Evolutionary conservation across 2,329 filamentous ascomycete species (phyloP), one percentile per base, ranked within the genome.

Genomic region (Stagonosporopsis vannaccii): DNA sequence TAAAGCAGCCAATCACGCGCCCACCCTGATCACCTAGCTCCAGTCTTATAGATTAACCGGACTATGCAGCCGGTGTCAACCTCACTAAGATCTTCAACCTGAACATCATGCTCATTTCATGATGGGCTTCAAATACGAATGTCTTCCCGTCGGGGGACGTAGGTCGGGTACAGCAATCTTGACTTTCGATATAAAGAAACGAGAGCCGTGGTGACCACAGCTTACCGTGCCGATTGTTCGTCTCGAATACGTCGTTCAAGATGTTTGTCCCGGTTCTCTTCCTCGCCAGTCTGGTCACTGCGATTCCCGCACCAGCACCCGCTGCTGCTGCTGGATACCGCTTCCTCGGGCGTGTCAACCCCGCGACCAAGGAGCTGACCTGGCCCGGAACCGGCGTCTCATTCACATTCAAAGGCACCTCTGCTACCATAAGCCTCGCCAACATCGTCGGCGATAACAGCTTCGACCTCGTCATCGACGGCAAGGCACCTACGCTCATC

Each of bases 371-470:
- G 41, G 74, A 80, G 61, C 67, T 80, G 19, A 79, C 76, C n/a
- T 80, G 78, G 79, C 76, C 79, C 0, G 76, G 75, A 37, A 79
- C 78, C 1, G 79, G 79, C 15, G 66, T 81, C 2, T 68, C 73
- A 0, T 80, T 80, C 52, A 70, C 68, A 1, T 80, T 80, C 58
- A 74, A 65, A 11, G 78, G 79, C 39, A 76, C 75, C 4, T 70
- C 73, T 0, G 78, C 77, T 11, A 73, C 65, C 32, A 75, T 81
- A 25, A 58, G 43, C 58, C 48, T 69, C 9, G 59, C 78, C 26
- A 61, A 66, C 1, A 62, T 73, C 6, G 62, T 67, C 7, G 77
- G 77, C 37, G 64, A 64, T 32, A 74, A 73, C 56, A 75, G 72
- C 57, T 65, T 72, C 19, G 68, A 75, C 39, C 58, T 79, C 35